Evolutionary conservation across 2,329 filamentous ascomycete species (phyloP).

Genomic region (Beauveria sp.): DNA sequence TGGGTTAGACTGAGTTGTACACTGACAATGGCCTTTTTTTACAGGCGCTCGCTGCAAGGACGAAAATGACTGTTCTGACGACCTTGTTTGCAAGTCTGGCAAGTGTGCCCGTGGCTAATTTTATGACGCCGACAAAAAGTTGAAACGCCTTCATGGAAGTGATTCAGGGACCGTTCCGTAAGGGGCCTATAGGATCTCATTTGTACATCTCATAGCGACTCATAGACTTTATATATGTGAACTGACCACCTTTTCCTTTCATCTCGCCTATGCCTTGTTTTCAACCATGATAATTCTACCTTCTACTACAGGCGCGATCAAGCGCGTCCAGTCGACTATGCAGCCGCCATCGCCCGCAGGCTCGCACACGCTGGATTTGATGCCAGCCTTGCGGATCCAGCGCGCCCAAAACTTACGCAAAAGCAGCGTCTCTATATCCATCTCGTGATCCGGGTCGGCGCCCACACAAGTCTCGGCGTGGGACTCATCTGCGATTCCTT

Average conservation of each 20-base stretch:
- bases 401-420: conserved; percentile 62
- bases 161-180: background rate
- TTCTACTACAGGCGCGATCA: conserved; percentile 70
- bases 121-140: background rate
- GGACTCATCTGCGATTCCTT: conserved; percentile 12
- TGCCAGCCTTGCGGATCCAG: conserved; percentile 63
- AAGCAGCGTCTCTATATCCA: conserved; percentile 52
- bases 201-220: conserved; percentile 1
- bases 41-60: conserved; percentile 18
- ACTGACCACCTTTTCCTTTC: background rate
- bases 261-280: conserved; percentile 10
- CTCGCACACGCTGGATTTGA: conserved; percentile 46
- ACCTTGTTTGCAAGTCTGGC: conserved; percentile 17
- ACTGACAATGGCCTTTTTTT: background rate
- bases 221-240: background rate
- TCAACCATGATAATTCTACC: conserved; percentile 57
- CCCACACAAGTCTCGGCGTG: conserved; percentile 25
- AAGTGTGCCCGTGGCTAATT: conserved; percentile 13
- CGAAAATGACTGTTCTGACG: conserved; percentile 18
- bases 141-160: no score
- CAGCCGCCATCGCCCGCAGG: conserved; percentile 48
- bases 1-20: background rate
- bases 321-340: conserved; percentile 68
- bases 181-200: background rate
- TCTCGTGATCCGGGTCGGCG: conserved; percentile 28